Conservation (phyloP, 2,329 filamentous ascomycete genomes). For the Cordyceps farinosa region DNA sequence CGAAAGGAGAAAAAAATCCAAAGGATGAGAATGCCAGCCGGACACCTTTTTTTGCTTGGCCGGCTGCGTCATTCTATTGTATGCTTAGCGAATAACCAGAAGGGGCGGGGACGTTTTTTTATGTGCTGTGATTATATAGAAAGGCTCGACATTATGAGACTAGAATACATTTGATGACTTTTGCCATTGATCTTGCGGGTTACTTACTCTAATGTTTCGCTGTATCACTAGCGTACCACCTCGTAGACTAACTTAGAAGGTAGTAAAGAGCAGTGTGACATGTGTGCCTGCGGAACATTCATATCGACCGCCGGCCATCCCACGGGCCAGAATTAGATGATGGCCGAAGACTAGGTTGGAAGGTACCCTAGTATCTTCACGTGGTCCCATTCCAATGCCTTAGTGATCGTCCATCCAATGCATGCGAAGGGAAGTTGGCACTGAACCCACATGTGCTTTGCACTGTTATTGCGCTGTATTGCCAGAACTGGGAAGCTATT, state of each 20-base stretch:
- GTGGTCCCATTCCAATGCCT: background rate
- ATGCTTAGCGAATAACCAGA: constrained; percentile 6
- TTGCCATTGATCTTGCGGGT: background rate
- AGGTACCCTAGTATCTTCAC: background rate
- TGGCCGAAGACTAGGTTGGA: background rate
- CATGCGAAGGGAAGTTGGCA: background rate
- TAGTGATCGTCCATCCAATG: background rate
- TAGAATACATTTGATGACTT: background rate
- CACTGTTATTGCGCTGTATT: background rate
- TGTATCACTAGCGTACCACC: background rate
- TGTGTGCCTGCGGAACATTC: background rate
- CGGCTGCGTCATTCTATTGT: constrained; percentile 2
- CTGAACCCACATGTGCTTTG: background rate
- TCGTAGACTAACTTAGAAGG: background rate
- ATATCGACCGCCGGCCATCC: background rate
- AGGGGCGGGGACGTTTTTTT: background rate
- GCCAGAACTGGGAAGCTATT: background rate
- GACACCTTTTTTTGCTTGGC: background rate
- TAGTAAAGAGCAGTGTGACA: background rate
- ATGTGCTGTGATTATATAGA: constrained; percentile 10
- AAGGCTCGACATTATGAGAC: background rate
- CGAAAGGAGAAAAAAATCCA: background rate
- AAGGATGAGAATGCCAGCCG: background rate
- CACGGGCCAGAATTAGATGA: background rate
- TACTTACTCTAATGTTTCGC: background rate